Percentiles rank a stretch among this genome's conserved stretches.
phyloP scores from a whole-genome alignment of 2,329 filamentous ascomycete genomes.

The Diaporthe aspalathi region DNA sequence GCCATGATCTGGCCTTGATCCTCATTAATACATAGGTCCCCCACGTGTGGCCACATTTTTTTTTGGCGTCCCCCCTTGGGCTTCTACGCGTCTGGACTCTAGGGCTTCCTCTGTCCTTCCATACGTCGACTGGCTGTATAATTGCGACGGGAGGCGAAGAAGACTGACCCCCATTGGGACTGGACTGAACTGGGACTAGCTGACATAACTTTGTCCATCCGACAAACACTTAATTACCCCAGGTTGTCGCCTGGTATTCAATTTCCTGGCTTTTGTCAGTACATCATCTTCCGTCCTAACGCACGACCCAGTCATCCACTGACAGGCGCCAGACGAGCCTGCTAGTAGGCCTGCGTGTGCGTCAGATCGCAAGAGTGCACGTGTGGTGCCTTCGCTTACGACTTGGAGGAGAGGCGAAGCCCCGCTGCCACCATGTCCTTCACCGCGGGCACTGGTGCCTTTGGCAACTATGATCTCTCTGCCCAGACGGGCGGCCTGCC shows the following conservation, averaged over 20 bases:
- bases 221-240: not conserved
- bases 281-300: not conserved
- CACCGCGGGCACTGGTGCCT: constrained; percentile 51
- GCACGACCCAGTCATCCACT: not conserved
- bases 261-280: not conserved
- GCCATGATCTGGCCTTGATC: not conserved
- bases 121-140: constrained; percentile 10
- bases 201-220: not conserved
- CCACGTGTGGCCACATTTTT: not conserved
- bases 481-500: constrained; percentile 57
- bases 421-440: constrained; percentile 53
- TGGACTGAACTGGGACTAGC: too few relatives aligned
- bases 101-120: constrained; percentile 14
- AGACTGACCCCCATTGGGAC: not conserved
- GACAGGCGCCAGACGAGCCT: not conserved
- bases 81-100: not conserved
- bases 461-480: constrained; percentile 62
- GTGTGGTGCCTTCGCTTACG: not conserved
- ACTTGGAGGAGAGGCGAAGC: not conserved
- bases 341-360: not conserved
- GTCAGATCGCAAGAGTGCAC: not conserved
- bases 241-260: not conserved
- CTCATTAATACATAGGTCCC: constrained; percentile 25
- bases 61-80: not conserved
- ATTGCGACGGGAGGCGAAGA: constrained; percentile 11